Percentiles rank a stretch among this genome's conserved stretches.
These are phyloP conservation scores for Epichloe brachyelytri DNA, from an alignment of 2,329 filamentous ascomycete genomes.

Conservation along the genomic window DNA sequence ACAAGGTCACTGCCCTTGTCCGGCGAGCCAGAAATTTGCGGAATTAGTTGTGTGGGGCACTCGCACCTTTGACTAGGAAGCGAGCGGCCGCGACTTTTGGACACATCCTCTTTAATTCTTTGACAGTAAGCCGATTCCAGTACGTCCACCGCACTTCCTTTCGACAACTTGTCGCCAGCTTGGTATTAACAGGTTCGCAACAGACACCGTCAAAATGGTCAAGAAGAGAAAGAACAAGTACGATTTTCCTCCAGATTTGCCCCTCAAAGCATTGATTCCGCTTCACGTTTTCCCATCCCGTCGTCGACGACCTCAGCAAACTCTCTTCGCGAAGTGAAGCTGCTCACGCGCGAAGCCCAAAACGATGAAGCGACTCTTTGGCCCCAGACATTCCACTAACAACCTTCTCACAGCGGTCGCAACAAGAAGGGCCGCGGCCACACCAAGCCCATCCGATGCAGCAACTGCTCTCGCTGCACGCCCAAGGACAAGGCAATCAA, in stretches of 20 bases:
- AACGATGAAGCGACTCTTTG: neutral
- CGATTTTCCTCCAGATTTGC: constrained; percentile 14
- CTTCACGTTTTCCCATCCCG: neutral
- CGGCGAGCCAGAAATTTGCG: constrained; percentile 2
- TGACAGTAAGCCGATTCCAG: neutral
- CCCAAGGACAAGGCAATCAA: constrained; percentile 99
- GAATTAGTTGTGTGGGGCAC: constrained; percentile 7
- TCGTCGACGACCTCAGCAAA: neutral
- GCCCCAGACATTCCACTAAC: constrained; percentile 10
- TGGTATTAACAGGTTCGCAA: constrained; percentile 22
- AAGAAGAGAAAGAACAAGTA: constrained; percentile 63
- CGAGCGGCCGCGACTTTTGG: constrained; percentile 4
- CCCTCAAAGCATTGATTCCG: neutral
- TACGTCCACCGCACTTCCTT: constrained; percentile 11
- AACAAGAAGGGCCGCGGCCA: constrained; percentile 99
- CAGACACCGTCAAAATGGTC: constrained; percentile 52
- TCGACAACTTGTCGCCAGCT: constrained; percentile 9
- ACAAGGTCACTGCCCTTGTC: constrained; percentile 10
- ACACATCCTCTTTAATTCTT: constrained; percentile 6
- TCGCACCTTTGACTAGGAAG: constrained; percentile 5
- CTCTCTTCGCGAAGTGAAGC: constrained; percentile 6
- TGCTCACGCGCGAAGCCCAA: constrained; percentile 3
- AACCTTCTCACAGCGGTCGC: constrained; percentile 55
- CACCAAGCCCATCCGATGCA: constrained; percentile 92
- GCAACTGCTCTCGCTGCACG: constrained; percentile 68